phyloP scores from a whole-genome alignment of 495 filamentous ascomycete genomes.

The Trichoderma gamsii region DNA sequence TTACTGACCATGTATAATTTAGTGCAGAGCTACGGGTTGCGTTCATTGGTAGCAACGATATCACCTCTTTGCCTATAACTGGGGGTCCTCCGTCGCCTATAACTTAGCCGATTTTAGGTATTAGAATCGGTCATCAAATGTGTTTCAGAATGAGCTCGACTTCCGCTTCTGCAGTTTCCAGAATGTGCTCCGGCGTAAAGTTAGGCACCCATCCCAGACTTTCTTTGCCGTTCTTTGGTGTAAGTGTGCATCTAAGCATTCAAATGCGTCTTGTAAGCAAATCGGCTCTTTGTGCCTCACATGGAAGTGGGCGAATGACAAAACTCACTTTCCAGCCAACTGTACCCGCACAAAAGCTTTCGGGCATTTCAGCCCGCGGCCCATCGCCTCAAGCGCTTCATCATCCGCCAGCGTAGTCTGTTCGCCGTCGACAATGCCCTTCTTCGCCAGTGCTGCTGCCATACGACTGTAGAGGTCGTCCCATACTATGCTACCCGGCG shows the following conservation, averaged over 20 bases:
- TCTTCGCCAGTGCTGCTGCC: constrained; percentile 34
- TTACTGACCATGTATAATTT: no score
- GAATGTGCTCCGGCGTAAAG: constrained; percentile 34
- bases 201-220: constrained; percentile 37
- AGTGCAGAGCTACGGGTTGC: no score
- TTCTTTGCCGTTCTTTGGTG: constrained; percentile 29
- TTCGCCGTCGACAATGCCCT: constrained; percentile 30
- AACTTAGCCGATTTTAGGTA: not conserved
- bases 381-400: constrained; percentile 32
- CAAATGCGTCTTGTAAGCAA: constrained; percentile 9
- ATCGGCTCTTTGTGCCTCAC: not conserved
- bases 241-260: constrained; percentile 34
- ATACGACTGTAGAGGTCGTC: constrained; percentile 41
- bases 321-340: constrained; percentile 38
- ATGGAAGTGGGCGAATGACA: not conserved
- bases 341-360: constrained; percentile 30
- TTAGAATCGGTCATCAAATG: not conserved
- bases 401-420: constrained; percentile 30
- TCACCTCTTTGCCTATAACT: no score
- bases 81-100: no score
- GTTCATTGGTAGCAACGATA: no score
- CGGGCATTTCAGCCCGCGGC: constrained; percentile 28
- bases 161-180: constrained; percentile 35
- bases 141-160: constrained; percentile 34
- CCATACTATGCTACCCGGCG: constrained; percentile 42